Percentiles rank a stretch among this genome's conserved stretches.
Conservation (phyloP, 805 yeast genomes). For the Starmera amethionina region DNA sequence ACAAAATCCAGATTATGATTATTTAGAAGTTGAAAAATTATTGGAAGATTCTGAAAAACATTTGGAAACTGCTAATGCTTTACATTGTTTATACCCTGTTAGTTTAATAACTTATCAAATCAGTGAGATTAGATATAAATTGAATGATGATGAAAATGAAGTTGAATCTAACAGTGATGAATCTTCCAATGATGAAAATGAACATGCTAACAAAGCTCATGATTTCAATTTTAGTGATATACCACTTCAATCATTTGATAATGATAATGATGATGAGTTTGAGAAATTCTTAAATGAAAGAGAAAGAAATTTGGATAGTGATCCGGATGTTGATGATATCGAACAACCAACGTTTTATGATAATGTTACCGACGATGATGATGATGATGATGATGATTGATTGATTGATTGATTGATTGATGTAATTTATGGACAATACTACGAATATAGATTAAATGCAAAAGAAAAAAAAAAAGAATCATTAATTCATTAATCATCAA, state of each 20-base stretch:
- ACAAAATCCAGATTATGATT: too few species aligned
- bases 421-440: background rate
- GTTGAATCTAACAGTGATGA: background rate
- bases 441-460: too few species aligned
- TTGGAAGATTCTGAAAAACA: constrained; percentile 7
- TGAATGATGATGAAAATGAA: background rate
- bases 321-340: constrained; percentile 1
- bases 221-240: background rate
- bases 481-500: background rate
- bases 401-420: background rate
- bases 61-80: background rate
- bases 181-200: background rate
- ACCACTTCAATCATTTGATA: background rate
- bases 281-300: background rate
- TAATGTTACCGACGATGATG: background rate
- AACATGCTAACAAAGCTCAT: background rate
- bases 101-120: constrained; percentile 9
- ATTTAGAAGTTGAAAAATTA: constrained; percentile 3
- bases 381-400: background rate
- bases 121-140: constrained; percentile 4
- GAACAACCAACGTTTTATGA: background rate
- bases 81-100: constrained; percentile 10
- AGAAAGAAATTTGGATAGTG: background rate
- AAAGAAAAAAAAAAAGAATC: background rate
- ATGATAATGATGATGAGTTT: background rate